These are phyloP conservation scores for Fusarium goolgardi DNA, from an alignment of 2,329 filamentous ascomycete genomes.

Conservation along the genomic window DNA sequence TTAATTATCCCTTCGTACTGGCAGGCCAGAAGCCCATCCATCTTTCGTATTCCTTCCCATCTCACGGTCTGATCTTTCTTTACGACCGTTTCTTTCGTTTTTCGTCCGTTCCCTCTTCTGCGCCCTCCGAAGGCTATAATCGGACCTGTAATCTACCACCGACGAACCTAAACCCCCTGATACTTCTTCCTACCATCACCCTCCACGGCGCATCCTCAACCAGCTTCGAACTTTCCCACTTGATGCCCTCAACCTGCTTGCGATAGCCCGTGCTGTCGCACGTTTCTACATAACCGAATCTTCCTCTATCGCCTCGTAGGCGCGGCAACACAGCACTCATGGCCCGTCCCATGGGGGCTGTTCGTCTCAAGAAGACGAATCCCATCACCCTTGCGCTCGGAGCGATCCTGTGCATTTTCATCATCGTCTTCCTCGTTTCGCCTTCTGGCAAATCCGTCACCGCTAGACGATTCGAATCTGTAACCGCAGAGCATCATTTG, in stretches of 20 bases:
- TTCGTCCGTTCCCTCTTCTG: constrained; percentile 2
- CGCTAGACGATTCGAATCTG: constrained; percentile 59
- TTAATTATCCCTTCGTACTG: constrained; percentile 43
- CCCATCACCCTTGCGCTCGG: constrained; percentile 80
- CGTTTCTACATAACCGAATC: constrained; percentile 3
- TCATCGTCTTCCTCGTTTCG: constrained; percentile 72
- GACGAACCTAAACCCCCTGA: not conserved
- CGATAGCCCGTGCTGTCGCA: constrained; percentile 42
- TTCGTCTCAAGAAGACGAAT: constrained; percentile 83
- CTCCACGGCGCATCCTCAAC: constrained; percentile 24
- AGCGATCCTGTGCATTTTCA: constrained; percentile 76
- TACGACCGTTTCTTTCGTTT: constrained; percentile 27
- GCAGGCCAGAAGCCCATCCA: constrained; percentile 39
- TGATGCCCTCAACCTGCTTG: constrained; percentile 40
- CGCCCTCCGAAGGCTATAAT: constrained; percentile 1
- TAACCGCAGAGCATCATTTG: constrained; percentile 57
- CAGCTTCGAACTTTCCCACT: constrained; percentile 30
- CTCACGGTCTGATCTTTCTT: constrained; percentile 29
- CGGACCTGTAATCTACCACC: not conserved
- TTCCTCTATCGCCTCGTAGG: constrained; percentile 5
- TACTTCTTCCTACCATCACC: constrained; percentile 16
- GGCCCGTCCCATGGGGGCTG: constrained; percentile 70
- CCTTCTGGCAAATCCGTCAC: constrained; percentile 64
- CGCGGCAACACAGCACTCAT: constrained; percentile 52
- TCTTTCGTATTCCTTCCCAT: constrained; percentile 44